A percentile compares a stretch with the other conserved stretches of the same genome.
phyloP scores from a whole-genome alignment of 176 grass and related monocot species.

The Rhipidocladum racemiflorum region DNA sequence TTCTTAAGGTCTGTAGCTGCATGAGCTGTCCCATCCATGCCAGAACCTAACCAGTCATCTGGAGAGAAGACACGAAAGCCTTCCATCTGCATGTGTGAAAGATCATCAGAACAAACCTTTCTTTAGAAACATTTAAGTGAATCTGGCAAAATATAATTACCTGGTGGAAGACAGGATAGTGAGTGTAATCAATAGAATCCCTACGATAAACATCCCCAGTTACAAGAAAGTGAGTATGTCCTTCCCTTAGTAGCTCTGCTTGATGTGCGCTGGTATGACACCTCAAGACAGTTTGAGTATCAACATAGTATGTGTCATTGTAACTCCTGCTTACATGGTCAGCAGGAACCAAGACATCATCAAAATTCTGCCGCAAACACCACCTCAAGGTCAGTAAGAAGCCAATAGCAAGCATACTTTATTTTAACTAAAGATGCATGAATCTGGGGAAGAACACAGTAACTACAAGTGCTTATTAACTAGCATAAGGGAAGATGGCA shows the following conservation, averaged over 20 bases:
- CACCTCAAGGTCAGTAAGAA: conserved; percentile 25
- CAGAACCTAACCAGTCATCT: conserved; percentile 73
- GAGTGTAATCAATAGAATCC: conserved; percentile 93
- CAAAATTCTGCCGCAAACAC: conserved; percentile 71
- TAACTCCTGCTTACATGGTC: conserved; percentile 94
- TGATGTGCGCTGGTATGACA: conserved; percentile 96
- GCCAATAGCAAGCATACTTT: neutral
- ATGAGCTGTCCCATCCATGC: conserved; percentile 77
- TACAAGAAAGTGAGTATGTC: conserved; percentile 90
- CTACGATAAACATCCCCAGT: conserved; percentile 96
- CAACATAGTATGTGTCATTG: conserved; percentile 95
- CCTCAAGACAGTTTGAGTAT: conserved; percentile 65
- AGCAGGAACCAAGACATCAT: conserved; percentile 85
- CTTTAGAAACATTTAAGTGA: neutral
- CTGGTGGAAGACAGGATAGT: conserved; percentile 98
- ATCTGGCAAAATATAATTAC: conserved; percentile 24
- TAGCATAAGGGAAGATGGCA: neutral
- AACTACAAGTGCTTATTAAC: neutral
- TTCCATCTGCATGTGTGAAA: conserved; percentile 69
- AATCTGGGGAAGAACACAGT: neutral
- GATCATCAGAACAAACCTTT: neutral
- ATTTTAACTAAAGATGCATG: neutral
- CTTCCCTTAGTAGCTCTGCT: conserved; percentile 83
- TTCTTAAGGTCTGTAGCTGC: conserved; percentile 81
- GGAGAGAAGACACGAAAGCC: conserved; percentile 82